Evolutionary conservation across 1,284 basidiomycete genomes (phyloP).

Genomic region (Waitea zeae): DNA sequence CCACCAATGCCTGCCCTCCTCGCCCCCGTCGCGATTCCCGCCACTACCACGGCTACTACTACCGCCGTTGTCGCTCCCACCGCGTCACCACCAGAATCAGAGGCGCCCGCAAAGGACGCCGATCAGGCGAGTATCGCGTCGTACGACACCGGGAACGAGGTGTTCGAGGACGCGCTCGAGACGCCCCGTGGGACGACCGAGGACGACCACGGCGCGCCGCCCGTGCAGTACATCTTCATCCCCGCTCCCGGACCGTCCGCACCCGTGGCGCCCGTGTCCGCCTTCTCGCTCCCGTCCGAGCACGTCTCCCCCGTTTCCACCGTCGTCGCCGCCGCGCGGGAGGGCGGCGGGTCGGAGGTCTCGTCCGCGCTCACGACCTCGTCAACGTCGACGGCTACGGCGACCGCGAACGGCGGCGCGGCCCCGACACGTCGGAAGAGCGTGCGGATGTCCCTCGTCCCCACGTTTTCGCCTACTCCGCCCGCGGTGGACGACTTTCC

Average conservation of each 20-base stretch:
- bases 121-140: slow-evolving; percentile 32
- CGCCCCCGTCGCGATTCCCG: neutral
- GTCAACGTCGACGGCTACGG: neutral
- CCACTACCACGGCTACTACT: neutral
- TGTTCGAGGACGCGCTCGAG: slow-evolving; percentile 17
- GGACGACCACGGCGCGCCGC: slow-evolving; percentile 1
- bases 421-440: slow-evolving; percentile 40
- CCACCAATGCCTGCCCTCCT: neutral
- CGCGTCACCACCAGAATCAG: neutral
- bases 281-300: neutral
- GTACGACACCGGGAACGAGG: slow-evolving; percentile 42
- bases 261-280: neutral
- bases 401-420: neutral
- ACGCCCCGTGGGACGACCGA: too few relatives aligned
- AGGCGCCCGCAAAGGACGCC: slow-evolving; percentile 8
- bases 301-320: neutral
- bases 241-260: neutral
- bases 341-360: too few relatives aligned
- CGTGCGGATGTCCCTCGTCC: slow-evolving; percentile 53
- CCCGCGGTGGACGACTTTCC: slow-evolving; percentile 44
- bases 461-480: slow-evolving; percentile 53
- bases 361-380: too few relatives aligned
- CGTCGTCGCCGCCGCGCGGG: too few relatives aligned
- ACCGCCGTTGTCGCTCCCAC: neutral
- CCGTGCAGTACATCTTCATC: neutral